Evolutionary conservation across 208 protist genomes (phyloP).

Genomic region (Trypanosoma brucei): DNA sequence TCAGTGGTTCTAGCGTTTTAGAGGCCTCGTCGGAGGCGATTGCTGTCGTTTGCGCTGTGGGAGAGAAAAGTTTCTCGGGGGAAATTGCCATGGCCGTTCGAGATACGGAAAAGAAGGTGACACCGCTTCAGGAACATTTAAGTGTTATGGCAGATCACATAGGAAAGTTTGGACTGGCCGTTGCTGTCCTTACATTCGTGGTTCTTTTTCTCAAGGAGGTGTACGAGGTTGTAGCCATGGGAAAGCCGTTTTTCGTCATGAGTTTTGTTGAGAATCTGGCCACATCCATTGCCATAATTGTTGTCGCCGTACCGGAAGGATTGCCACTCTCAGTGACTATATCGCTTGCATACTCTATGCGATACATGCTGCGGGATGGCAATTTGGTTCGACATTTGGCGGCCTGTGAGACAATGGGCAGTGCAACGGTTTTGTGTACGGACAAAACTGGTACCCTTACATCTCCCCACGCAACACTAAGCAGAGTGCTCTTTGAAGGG

Average conservation of each 20-base stretch:
- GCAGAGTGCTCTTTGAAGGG: conserved; percentile 42
- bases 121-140: conserved; percentile 84
- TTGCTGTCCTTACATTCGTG: conserved; percentile 74
- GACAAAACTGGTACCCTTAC: conserved; percentile 96
- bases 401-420: conserved; percentile 97
- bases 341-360: conserved; percentile 95
- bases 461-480: conserved; percentile 87
- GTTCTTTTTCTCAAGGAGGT: conserved; percentile 69
- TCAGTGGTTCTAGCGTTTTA: conserved; percentile 80
- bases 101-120: conserved; percentile 57
- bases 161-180: conserved; percentile 79
- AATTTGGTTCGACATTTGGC: conserved; percentile 93
- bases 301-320: conserved; percentile 97
- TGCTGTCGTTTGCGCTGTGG: conserved; percentile 85
- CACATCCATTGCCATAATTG: conserved; percentile 93
- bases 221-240: conserved; percentile 33
- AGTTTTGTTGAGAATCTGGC: conserved; percentile 89
- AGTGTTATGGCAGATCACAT: conserved; percentile 82
- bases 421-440: conserved; percentile 90
- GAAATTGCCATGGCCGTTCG: conserved; percentile 68
- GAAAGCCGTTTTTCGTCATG: conserved; percentile 44
- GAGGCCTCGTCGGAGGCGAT: conserved; percentile 72
- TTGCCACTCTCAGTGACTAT: conserved; percentile 97
- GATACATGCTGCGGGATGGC: conserved; percentile 92
- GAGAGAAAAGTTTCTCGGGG: conserved; percentile 58